Evolutionary conservation across 176 grass and related monocot genomes (phyloP), one percentile per base, ranked within the genome.

Genomic region (Bothriochloa decipiens): DNA sequence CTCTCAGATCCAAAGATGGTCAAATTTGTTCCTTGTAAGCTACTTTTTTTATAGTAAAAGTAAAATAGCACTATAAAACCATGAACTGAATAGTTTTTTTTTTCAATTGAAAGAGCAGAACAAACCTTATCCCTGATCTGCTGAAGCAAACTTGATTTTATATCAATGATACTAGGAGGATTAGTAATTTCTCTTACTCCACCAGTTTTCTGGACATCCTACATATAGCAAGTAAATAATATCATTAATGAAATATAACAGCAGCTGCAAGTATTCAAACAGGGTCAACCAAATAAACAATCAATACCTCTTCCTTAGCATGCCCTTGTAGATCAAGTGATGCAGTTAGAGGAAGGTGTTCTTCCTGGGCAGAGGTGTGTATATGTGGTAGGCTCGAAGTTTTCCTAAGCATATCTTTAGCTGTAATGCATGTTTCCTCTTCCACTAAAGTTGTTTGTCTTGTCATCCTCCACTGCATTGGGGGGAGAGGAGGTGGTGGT

Each of bases 121-220:
- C 83, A 81, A 70, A 96, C 97, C 91, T 99, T 96, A 72, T 96
- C 92, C 70, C 86, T 99, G 81, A 96, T 93, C 77, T 95, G 90
- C 74, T 94, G 86, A 71, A 96, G 87, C 79, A 99, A 75, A 52
- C 77, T 93, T 84, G 85, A 64, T 79, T 86, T 86, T 65, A 89
- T 69, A 81, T 91, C 88, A 36, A 81, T 74, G 27, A 65, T 53
- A 81, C 28, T 41, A 81, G 79, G 62, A 87, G 67, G 25, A 62
- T 78, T 70, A 82, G 67, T 91, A 57, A 32, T 35, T 74, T 88
- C 84, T 70, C 76, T 85, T 64, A 73, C 40, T 22, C 0, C 74
- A 11, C 84, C 82, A 14, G 80, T 72, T 76, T 92, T 91, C 82
- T 89, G 66, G 75, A 86, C 52, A 65, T 80, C 76, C 89, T 91